These are phyloP conservation scores for Zymoseptoria tritici DNA, from an alignment of 2,329 filamentous ascomycete genomes.

Conservation along the genomic window DNA sequence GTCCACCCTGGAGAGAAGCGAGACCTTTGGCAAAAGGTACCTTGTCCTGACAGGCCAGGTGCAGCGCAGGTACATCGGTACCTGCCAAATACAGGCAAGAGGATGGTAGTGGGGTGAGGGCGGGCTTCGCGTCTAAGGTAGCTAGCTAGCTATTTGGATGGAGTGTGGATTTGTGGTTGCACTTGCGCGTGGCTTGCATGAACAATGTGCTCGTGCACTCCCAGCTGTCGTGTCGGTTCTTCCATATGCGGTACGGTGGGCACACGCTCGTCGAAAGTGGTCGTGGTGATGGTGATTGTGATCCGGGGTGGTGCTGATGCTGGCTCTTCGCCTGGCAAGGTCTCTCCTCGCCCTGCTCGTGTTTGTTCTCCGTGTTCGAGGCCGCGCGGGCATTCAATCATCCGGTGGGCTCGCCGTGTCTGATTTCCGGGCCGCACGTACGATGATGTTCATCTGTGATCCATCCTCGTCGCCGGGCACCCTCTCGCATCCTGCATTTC, in stretches of 20 bases:
- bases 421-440: too few relatives aligned
- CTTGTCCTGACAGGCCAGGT: neutral
- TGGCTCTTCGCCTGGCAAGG: neutral
- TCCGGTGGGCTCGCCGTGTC: neutral
- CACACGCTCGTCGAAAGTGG: neutral
- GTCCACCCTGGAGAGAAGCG: neutral
- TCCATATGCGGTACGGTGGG: neutral
- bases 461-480: too few relatives aligned
- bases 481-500: too few relatives aligned
- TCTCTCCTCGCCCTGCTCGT: neutral
- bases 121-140: neutral
- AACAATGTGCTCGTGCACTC: neutral
- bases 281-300: neutral
- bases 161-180: neutral
- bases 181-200: neutral
- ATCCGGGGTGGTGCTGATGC: neutral
- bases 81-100: neutral
- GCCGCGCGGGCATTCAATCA: neutral
- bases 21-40: neutral
- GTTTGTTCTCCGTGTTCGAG: neutral
- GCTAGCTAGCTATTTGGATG: neutral
- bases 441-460: too few relatives aligned
- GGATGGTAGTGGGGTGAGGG: neutral
- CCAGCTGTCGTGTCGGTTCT: neutral
- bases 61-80: neutral